These are phyloP conservation scores for Erythrobasidium hasegawianum DNA, from an alignment of 1,284 basidiomycete species.

Conservation along the genomic window DNA sequence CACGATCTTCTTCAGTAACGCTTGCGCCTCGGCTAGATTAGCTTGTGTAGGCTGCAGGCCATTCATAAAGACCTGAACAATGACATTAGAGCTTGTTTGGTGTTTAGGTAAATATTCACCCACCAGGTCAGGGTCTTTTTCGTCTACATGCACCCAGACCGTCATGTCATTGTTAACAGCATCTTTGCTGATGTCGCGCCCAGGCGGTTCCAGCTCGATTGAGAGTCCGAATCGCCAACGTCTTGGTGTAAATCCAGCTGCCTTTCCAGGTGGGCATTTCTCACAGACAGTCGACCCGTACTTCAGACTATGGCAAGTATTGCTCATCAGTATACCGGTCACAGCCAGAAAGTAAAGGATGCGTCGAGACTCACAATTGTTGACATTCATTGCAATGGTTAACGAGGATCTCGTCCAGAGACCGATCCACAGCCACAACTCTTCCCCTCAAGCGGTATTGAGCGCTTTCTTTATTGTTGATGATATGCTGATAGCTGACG, in stretches of 20 bases:
- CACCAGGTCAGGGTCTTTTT: conserved; percentile 9
- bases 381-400: too few relatives aligned
- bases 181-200: conserved; percentile 11
- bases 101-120: background rate
- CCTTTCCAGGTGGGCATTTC: too few relatives aligned
- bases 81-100: background rate
- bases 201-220: background rate
- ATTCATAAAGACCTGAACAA: conserved; percentile 23
- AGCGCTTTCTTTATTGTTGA: too few relatives aligned
- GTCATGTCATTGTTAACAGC: conserved; percentile 1
- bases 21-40: background rate
- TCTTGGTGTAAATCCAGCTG: too few relatives aligned
- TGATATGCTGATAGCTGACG: too few relatives aligned
- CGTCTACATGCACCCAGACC: conserved; percentile 12
- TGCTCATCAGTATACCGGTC: too few relatives aligned
- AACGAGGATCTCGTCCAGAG: background rate
- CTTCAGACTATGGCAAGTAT: too few relatives aligned
- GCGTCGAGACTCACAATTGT: too few relatives aligned
- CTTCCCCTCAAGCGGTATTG: background rate
- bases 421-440: background rate
- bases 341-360: too few relatives aligned
- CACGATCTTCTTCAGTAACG: conserved; percentile 1
- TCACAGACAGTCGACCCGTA: too few relatives aligned
- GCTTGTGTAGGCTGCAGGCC: conserved; percentile 9
- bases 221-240: too few relatives aligned